Percentiles rank a stretch among this genome's conserved stretches.
phyloP scores from a whole-genome alignment of 2,329 filamentous ascomycete species.

The Fusarium sarcochroum region DNA sequence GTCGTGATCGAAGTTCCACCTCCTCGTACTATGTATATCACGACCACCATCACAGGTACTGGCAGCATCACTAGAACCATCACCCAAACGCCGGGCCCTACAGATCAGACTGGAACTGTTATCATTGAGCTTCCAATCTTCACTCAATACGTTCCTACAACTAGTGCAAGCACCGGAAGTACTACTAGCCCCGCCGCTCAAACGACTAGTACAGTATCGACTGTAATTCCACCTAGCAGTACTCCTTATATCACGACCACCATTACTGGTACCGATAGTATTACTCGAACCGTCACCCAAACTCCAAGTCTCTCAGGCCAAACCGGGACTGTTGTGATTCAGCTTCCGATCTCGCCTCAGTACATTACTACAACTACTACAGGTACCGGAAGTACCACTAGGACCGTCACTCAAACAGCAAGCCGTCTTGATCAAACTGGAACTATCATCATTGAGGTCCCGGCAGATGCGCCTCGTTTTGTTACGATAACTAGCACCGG shows the following conservation, averaged over 20 bases:
- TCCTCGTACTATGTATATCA: neutral
- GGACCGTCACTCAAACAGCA: neutral
- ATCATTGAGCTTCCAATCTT: neutral
- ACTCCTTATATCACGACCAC: neutral
- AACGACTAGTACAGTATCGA: neutral
- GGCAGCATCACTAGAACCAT: neutral
- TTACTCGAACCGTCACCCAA: neutral
- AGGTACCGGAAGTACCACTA: neutral
- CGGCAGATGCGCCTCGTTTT: neutral
- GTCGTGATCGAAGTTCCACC: neutral
- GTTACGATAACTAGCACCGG: neutral
- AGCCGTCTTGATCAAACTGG: neutral
- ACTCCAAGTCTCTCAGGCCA: neutral
- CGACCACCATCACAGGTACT: neutral
- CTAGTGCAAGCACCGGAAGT: neutral
- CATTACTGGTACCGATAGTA: neutral
- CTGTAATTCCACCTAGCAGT: neutral
- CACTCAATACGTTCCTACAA: neutral
- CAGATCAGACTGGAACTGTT: neutral
- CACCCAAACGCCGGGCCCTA: neutral
- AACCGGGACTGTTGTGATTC: neutral
- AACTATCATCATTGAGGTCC: neutral
- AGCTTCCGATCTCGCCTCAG: neutral
- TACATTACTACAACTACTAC: neutral
- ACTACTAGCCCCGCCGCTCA: neutral